Conservation (phyloP, 768 basidiomycete genomes). For the Pulveroboletus sp. region DNA sequence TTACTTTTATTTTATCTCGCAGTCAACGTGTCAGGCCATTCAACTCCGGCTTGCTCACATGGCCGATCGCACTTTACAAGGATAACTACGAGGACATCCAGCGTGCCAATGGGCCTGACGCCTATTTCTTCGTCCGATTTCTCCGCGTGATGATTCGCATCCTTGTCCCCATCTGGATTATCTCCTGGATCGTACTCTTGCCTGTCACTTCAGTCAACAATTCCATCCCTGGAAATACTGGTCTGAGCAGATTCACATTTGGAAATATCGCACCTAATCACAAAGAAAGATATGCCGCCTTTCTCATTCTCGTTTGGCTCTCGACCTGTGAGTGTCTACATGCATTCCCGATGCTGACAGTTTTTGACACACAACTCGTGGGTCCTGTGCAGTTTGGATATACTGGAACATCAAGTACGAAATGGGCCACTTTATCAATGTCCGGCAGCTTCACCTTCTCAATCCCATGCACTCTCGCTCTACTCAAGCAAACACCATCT, state of each 20-base stretch:
- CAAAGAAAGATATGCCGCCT: conserved; percentile 66
- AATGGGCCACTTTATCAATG: conserved; percentile 72
- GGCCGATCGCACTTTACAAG: conserved; percentile 62
- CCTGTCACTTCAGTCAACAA: conserved; percentile 65
- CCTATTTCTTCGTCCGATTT: conserved; percentile 92
- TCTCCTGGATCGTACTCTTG: conserved; percentile 83
- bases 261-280: conserved; percentile 62
- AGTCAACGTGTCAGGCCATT: conserved; percentile 61
- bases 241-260: conserved; percentile 70
- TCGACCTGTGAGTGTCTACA: conserved; percentile 61
- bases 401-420: conserved; percentile 77
- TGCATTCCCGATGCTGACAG: neutral
- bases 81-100: conserved; percentile 61
- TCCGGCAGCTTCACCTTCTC: conserved; percentile 81
- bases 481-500: conserved; percentile 84
- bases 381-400: conserved; percentile 61
- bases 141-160: conserved; percentile 78
- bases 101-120: conserved; percentile 76
- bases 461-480: conserved; percentile 65
- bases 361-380: neutral
- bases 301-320: conserved; percentile 68
- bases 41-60: conserved; percentile 45
- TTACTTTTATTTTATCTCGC: neutral
- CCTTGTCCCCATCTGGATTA: conserved; percentile 84
- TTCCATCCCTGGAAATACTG: conserved; percentile 38